Evolutionary conservation across 2,329 filamentous ascomycete genomes (phyloP), one percentile per base, ranked within the genome.

Genomic region (Colletotrichum sidae): DNA sequence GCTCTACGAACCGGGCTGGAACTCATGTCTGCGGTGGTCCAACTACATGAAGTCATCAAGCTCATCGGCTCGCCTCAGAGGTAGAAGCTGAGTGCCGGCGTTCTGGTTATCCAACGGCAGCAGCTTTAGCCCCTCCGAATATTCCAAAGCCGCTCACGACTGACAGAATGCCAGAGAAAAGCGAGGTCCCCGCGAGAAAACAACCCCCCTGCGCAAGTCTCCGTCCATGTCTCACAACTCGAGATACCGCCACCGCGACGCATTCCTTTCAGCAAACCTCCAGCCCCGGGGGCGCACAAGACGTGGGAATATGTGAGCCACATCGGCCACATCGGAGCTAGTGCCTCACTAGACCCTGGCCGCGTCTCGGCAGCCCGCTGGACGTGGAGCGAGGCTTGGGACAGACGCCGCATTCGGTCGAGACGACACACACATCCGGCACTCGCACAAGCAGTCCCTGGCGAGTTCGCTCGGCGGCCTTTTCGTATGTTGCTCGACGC

Each of bases 71-170:
- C 25, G 25, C 25, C 25, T 41, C 37, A 39, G 12, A 33, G 11
- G 15, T 13, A n/a, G 12, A 9, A 5, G 12, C 3, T 8, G 10
- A 8, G 17, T 63, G 47, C 52, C 63, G 17, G 13, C 4, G 12
- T 25, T 25, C 6, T 49, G 52, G 58, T 66, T 63, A 7, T 37
- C 5, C 58, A 66, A 66, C 63, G 52, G 63, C 45, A 56, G 3
- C 17, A 56, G 3, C 17, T 45, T 34, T n/a, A 17, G 15, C 15
- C n/a, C n/a, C n/a, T 33, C 25, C 12, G 12, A 13, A 25, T 4
- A 25, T 25, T 25, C 25, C 25, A 25, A 25, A 25, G 1, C 25
- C 25, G 25, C 25, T 5, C 25, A 25, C 25, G 4, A 25, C 25
- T 25, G 25, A 25, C 25, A 25, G 25, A 25, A 25, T 25, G 25